A percentile compares a stretch with the other conserved stretches of the same genome.
phyloP scores from a whole-genome alignment of 2,329 filamentous ascomycete species.

The Rhexocercosporidium sp. region DNA sequence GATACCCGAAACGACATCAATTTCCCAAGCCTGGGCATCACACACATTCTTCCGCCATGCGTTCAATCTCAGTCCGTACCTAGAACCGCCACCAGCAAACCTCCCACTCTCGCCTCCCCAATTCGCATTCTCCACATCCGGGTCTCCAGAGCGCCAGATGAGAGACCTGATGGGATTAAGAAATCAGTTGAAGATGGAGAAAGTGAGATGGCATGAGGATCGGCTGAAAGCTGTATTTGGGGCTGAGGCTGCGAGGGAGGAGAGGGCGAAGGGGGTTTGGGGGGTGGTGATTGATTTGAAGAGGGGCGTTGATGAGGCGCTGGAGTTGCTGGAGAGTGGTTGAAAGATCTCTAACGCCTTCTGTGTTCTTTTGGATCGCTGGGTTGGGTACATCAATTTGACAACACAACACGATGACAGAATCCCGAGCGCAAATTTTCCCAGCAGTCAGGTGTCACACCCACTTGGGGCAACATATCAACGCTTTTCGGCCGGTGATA shows the following conservation, averaged over 20 bases:
- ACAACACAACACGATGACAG: not conserved
- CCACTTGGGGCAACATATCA: too few species aligned
- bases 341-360: not conserved
- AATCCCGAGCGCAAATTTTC: too few species aligned
- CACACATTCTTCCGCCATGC: constrained; percentile 22
- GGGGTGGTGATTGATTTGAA: constrained; percentile 23
- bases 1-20: not conserved
- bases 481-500: too few species aligned
- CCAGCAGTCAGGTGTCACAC: too few species aligned
- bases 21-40: not conserved
- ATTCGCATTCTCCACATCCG: not conserved
- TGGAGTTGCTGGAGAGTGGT: constrained; percentile 10
- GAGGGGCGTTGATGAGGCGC: constrained; percentile 13
- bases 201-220: constrained; percentile 28
- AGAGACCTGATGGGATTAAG: constrained; percentile 7
- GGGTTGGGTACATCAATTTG: not conserved
- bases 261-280: constrained; percentile 24
- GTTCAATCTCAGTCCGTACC: constrained; percentile 14
- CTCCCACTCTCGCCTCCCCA: not conserved
- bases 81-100: not conserved
- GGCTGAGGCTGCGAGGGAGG: constrained; percentile 2
- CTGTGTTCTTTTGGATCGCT: not conserved
- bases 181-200: constrained; percentile 25
- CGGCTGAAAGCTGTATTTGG: constrained; percentile 19
- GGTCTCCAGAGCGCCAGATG: not conserved